Evolutionary conservation across 176 grass and related monocot species (phyloP).

Genomic region (Lolium rigidum): DNA sequence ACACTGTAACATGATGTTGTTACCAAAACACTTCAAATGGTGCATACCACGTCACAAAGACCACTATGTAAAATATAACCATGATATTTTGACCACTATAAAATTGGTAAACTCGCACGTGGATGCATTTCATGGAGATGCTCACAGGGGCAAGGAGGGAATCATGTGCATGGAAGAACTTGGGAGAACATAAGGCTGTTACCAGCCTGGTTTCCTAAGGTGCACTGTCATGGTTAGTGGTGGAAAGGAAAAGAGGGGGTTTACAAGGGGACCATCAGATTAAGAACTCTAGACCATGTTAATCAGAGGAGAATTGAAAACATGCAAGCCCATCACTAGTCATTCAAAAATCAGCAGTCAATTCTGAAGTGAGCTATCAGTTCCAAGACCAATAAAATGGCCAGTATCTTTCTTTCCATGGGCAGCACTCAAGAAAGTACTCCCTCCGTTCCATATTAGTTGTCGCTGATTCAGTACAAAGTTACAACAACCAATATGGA

Average conservation of each 20-base stretch:
- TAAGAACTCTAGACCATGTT: slow-evolving; percentile 24
- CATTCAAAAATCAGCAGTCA: slow-evolving; percentile 28
- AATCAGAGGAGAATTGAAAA: slow-evolving; percentile 36
- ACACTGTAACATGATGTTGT: slow-evolving; percentile 20
- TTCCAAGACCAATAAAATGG: slow-evolving; percentile 35
- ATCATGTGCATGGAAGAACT: slow-evolving; percentile 28
- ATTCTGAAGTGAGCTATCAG: slow-evolving; percentile 25
- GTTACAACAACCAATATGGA: no score
- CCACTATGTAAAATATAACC: slow-evolving; percentile 5
- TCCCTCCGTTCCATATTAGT: no score
- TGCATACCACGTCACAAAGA: not conserved
- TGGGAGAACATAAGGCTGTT: slow-evolving; percentile 32
- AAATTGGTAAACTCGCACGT: slow-evolving; percentile 5
- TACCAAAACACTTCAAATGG: not conserved
- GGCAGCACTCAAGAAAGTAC: slow-evolving; percentile 21
- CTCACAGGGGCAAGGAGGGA: not conserved
- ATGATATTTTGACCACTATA: not conserved
- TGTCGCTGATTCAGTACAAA: no score
- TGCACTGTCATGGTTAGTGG: not conserved
- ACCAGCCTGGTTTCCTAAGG: slow-evolving; percentile 38
- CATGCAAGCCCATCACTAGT: slow-evolving; percentile 22
- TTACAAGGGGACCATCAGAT: slow-evolving; percentile 33
- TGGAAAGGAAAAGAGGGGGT: slow-evolving; percentile 35
- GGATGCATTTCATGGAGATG: slow-evolving; percentile 18
- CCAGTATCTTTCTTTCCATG: slow-evolving; percentile 25